These are phyloP conservation scores for Termitomyces sp. DNA, from an alignment of 768 basidiomycete genomes.

Conservation along the genomic window DNA sequence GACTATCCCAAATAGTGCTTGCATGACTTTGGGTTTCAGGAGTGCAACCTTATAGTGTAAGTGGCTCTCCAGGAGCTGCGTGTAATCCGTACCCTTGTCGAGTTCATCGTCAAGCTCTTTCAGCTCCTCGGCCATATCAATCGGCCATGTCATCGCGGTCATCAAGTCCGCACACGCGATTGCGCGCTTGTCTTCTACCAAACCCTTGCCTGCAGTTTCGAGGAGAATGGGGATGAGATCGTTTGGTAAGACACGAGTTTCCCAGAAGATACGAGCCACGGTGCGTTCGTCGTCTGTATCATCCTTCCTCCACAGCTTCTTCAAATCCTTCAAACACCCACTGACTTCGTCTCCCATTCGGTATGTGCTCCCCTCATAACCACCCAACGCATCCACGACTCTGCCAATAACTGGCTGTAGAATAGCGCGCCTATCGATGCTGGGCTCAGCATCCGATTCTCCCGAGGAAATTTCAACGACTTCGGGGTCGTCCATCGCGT, in stretches of 20 bases:
- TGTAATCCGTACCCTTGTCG: conserved; percentile 84
- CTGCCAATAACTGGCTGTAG: conserved; percentile 64
- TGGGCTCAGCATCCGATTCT: conserved; percentile 20
- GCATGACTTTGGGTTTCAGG: conserved; percentile 61
- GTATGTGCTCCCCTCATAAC: conserved; percentile 61
- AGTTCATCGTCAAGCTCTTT: conserved; percentile 84
- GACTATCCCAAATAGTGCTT: conserved; percentile 68
- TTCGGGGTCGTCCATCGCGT: conserved; percentile 18
- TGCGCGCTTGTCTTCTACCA: conserved; percentile 77
- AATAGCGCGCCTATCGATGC: conserved; percentile 42
- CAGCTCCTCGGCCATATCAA: conserved; percentile 91
- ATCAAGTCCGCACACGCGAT: conserved; percentile 84
- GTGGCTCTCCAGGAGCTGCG: conserved; percentile 75
- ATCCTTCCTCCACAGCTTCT: conserved; percentile 94
- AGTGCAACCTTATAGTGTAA: conserved; percentile 84
- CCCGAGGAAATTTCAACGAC: conserved; percentile 32
- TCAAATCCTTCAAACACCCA: conserved; percentile 89
- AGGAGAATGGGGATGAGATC: conserved; percentile 86
- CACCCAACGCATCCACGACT: conserved; percentile 80
- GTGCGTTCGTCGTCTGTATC: conserved; percentile 97
- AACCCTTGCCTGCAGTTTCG: conserved; percentile 71
- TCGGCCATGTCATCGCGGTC: conserved; percentile 98
- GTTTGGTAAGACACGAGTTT: conserved; percentile 78
- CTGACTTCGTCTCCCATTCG: conserved; percentile 76
- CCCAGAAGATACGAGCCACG: conserved; percentile 89